Conservation (phyloP, 2,329 filamentous ascomycete genomes). For the Thelonectria blattea region DNA sequence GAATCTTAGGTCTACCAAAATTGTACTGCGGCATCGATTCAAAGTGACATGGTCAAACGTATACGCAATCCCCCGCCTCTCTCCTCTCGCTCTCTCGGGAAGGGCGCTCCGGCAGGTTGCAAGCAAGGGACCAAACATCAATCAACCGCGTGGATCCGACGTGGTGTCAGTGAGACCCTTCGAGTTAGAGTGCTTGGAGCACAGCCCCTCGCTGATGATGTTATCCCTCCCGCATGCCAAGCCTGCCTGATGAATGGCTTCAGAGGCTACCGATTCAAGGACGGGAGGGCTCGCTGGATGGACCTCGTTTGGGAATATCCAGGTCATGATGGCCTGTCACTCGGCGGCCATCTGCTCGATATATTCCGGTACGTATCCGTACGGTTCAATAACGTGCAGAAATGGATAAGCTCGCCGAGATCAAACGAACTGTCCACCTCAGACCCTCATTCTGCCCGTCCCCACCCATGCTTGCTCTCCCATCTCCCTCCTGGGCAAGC, state of each 20-base stretch:
- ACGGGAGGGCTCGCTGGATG: too few species aligned
- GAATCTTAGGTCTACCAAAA: not conserved
- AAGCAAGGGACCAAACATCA: not conserved
- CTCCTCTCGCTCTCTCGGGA: not conserved
- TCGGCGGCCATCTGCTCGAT: not conserved
- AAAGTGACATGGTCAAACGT: not conserved
- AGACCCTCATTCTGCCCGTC: too few species aligned
- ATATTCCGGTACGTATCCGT: not conserved
- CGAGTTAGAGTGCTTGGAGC: not conserved
- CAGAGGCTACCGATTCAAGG: too few species aligned
- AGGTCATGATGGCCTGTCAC: not conserved
- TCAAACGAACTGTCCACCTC: not conserved
- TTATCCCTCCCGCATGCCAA: conserved; percentile 8
- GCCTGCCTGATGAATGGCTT: too few species aligned
- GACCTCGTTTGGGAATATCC: not conserved
- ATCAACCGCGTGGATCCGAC: conserved; percentile 8
- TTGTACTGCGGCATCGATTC: not conserved
- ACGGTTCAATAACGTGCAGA: not conserved
- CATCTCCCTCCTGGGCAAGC: too few species aligned
- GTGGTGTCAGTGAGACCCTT: conserved; percentile 16
- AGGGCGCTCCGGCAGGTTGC: not conserved
- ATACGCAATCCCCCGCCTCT: not conserved
- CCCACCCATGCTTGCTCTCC: not conserved
- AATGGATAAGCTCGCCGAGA: not conserved
- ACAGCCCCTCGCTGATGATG: conserved; percentile 1